Evolutionary conservation across 192 early-diverging fungal genomes (phyloP).

Genomic region (Podila epigama): DNA sequence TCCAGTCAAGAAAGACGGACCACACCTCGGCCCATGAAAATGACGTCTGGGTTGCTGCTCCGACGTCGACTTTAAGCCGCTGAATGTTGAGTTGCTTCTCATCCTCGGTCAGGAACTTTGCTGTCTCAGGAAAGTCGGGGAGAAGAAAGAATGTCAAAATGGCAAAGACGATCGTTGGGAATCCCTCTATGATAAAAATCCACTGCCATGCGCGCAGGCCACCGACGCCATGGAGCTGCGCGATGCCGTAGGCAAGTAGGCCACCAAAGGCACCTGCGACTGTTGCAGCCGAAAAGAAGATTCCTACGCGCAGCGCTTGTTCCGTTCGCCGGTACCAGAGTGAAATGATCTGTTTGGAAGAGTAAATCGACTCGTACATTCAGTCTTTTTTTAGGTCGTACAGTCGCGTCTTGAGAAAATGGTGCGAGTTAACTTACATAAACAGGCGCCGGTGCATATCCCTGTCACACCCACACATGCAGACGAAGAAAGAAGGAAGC

Average conservation of each 20-base stretch:
- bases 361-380: constrained; percentile 8
- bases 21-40: constrained; percentile 51
- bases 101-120: constrained; percentile 41
- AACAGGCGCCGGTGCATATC: constrained; percentile 1
- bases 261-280: constrained; percentile 64
- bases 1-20: constrained; percentile 50
- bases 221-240: constrained; percentile 50
- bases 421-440: neutral
- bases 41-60: constrained; percentile 33
- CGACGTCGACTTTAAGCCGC: constrained; percentile 50
- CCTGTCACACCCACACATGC: no score
- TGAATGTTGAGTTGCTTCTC: constrained; percentile 40
- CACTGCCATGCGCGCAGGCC: constrained; percentile 58
- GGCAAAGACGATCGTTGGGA: constrained; percentile 35
- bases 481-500: neutral
- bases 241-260: constrained; percentile 63
- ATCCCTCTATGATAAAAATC: constrained; percentile 67
- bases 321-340: constrained; percentile 61
- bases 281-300: constrained; percentile 52
- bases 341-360: constrained; percentile 45
- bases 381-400: neutral
- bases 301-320: constrained; percentile 54
- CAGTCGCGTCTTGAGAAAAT: neutral
- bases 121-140: constrained; percentile 52
- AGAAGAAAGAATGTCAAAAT: constrained; percentile 39